Evolutionary conservation across 371 early-diverging fungal species (phyloP), one percentile per base, ranked within the genome.

Genomic region (Syncephalis fuscata): DNA sequence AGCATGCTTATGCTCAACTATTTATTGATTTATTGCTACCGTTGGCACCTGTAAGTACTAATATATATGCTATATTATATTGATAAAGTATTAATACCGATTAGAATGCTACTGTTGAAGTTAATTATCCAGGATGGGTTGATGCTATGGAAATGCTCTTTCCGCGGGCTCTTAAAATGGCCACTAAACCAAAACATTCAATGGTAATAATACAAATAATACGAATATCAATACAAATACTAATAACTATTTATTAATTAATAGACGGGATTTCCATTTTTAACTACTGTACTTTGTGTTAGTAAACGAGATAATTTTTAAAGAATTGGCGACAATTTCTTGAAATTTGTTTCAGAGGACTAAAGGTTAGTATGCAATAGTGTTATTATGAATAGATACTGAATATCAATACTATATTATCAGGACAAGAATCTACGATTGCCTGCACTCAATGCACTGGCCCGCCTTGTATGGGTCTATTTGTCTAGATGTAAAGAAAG

Each of bases 401-500:
- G n/a, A n/a, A n/a, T n/a, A n/a, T n/a, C n/a, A 36, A 32, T 32
- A 11, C 4, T 15, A 36, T 49, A 9, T 17, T 32, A 17, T 17
- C 65, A 77, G 61, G 89, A 90, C 55, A 84, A 81, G 65, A 58
- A 69, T 49, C 66, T 76, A 36, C 74, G 83, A 2, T 64, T 66
- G 19, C 66, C 81, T 23, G 77, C 88, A 0, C 58, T 95, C 49
- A 78, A 78, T 5, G 90, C 88, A 48, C 61, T 92, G 0, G 68
- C 78, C 20, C 80, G 92, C 7, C 63, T 94, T 36, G 55, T 86
- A 19, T 97, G 98, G 98, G 88, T 88, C 1, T 92, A 90, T 52
- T 59, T 95, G 11, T 91, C 85, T 60, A 78, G 94, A 42, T 89
- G 82, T 53, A 69, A 71, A 3, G 92, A 89, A 48, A 64, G 81